Base-by-base conservation (phyloP, 2,329 filamentous ascomycete genomes). In the Tolypocladium sp. region DNA sequence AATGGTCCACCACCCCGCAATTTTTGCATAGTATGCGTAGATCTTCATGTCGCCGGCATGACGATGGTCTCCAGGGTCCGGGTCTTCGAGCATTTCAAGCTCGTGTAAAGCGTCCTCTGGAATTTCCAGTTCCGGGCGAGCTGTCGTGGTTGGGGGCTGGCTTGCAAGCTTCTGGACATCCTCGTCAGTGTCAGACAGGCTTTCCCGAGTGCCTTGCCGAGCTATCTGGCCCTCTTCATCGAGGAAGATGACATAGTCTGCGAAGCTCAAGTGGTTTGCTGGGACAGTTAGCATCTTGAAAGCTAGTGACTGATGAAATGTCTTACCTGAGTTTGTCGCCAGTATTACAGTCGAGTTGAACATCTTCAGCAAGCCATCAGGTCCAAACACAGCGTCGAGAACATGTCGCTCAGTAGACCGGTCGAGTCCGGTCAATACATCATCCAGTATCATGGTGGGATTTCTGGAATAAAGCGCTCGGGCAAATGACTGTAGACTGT, bases 371-470 rank as follows among this genome's bases (percentile, higher is more conserved):
- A 77, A 57, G 0, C 74, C 73, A n/a, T 64, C 64, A 4, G 35
- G 33, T 1, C 70, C 68, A 56, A 78, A 74, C 0, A 77, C 69
- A 2, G 65, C 64, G 0, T 67, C 62, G 40, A 76, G 73, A 1
- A 77, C 71, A 12, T 69, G 67, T 30, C 71, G 64, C 54, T 76
- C 73, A 0, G 76, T 77, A 9, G 72, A 64, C 7, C 68, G 64
- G 57, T 76, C 74, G 3, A 75, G 66, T 4, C 71, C 72, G 1
- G 68, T 72, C 20, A 73, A 63, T 7, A 71, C 67, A 40, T 73
- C 72, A 37, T 74, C 72, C 1, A 73, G 60, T 8, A 74, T 61
- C 2, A 72, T 57, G 9, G 72, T 59, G 2, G 59, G 40, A 15
- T 62, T 63, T n/a, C 63, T 57, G 0, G 64, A 66, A 41, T 66